Evolutionary conservation across 441 rosid species (phyloP).

Genomic region (Populus hybrid): DNA sequence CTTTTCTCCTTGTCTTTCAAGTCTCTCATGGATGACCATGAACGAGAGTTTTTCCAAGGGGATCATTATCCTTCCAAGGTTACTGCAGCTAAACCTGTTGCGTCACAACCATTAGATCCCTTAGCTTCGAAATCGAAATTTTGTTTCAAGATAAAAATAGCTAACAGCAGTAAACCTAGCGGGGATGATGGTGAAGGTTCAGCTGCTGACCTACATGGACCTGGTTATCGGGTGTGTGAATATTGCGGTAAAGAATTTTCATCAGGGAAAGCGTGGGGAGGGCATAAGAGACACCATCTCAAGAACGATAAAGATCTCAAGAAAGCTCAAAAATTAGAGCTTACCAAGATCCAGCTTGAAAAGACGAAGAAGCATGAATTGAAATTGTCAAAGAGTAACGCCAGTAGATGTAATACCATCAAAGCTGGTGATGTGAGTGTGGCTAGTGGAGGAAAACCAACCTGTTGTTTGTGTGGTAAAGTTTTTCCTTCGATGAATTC

Average conservation of each 20-base stretch:
- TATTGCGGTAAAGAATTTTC: constrained; percentile 20
- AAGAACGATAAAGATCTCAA: constrained; percentile 4
- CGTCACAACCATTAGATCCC: background rate
- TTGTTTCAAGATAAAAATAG: constrained; percentile 1
- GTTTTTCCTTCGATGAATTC: constrained; percentile 41
- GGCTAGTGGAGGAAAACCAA: constrained; percentile 2
- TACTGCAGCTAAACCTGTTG: background rate
- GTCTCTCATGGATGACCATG: constrained; percentile 2
- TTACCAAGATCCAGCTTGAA: background rate
- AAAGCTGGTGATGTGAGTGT: constrained; percentile 6
- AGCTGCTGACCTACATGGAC: background rate
- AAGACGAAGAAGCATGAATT: background rate
- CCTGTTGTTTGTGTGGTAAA: constrained; percentile 36
- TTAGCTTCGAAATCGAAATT: background rate
- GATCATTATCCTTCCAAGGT: background rate
- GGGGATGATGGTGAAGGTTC: background rate
- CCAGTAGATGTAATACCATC: background rate
- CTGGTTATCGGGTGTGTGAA: constrained; percentile 13
- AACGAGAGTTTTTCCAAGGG: background rate
- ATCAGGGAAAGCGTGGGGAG: constrained; percentile 26
- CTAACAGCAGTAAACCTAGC: background rate
- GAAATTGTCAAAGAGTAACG: background rate
- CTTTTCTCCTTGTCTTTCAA: background rate
- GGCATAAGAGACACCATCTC: constrained; percentile 24
- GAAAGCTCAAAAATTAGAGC: background rate